phyloP scores from a whole-genome alignment of 495 filamentous ascomycete genomes.

The Amniculicola lignicola region DNA sequence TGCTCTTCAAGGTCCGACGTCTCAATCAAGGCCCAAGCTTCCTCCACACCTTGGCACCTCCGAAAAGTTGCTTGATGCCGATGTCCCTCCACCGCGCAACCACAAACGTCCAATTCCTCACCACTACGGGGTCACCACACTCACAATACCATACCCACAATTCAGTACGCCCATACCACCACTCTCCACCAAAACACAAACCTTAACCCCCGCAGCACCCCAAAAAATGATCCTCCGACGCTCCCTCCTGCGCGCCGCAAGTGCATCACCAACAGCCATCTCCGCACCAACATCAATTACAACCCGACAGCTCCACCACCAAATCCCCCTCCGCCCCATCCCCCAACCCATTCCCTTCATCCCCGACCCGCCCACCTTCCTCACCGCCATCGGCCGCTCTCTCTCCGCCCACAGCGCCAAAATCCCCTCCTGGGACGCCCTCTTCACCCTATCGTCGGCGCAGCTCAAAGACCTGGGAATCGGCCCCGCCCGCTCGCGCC shows the following conservation, averaged over 20 bases:
- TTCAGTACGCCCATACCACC: background rate
- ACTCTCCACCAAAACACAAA: background rate
- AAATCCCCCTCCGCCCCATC: conserved; percentile 47
- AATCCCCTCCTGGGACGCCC: conserved; percentile 80
- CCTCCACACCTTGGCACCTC: conserved; percentile 17
- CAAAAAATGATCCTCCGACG: conserved; percentile 31
- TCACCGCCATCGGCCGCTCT: conserved; percentile 84
- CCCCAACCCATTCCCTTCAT: conserved; percentile 78
- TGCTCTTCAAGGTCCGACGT: too few relatives aligned
- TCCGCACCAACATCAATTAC: conserved; percentile 11
- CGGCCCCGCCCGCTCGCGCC: conserved; percentile 74
- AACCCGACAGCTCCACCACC: conserved; percentile 28
- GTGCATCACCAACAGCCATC: conserved; percentile 3
- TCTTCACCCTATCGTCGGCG: conserved; percentile 73
- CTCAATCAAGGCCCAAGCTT: background rate
- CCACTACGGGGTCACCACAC: background rate
- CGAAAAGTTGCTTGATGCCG: conserved; percentile 14
- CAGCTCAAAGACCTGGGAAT: conserved; percentile 81
- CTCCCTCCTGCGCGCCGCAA: conserved; percentile 18
- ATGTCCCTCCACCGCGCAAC: background rate
- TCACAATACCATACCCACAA: too few relatives aligned
- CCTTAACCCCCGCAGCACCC: background rate
- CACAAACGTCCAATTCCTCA: background rate
- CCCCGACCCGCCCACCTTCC: conserved; percentile 83
- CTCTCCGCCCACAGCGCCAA: conserved; percentile 75